Evolutionary conservation across 192 early-diverging fungal genomes (phyloP).

Genomic region (Coemansia erecta): DNA sequence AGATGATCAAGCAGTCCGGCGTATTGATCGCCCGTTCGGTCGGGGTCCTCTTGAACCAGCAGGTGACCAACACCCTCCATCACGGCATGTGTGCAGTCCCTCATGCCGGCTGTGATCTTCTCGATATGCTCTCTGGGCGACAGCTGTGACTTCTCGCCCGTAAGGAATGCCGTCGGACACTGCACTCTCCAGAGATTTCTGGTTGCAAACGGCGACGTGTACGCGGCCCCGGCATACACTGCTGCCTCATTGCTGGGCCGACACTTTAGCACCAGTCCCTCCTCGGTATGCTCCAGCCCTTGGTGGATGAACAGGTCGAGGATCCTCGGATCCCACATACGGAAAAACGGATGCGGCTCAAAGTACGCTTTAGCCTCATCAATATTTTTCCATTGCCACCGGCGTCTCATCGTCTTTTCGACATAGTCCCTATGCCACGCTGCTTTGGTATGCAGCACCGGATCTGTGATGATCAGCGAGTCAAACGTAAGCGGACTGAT

Average conservation of each 20-base stretch:
- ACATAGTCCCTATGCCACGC: neutral
- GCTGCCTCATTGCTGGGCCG: conserved; percentile 34
- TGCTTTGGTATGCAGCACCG: conserved; percentile 15
- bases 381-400: conserved; percentile 16
- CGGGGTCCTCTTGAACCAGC: conserved; percentile 7
- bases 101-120: conserved; percentile 12
- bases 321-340: conserved; percentile 30
- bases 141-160: conserved; percentile 23
- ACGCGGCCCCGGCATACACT: conserved; percentile 18
- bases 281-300: conserved; percentile 14
- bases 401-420: conserved; percentile 19
- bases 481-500: conserved; percentile 30
- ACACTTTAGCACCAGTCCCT: conserved; percentile 33
- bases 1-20: conserved; percentile 21
- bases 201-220: conserved; percentile 15
- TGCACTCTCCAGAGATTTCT: conserved; percentile 17
- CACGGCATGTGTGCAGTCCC: conserved; percentile 16
- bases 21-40: too few species aligned
- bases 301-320: conserved; percentile 30
- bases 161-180: conserved; percentile 36
- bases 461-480: conserved; percentile 31
- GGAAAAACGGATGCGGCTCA: conserved; percentile 31
- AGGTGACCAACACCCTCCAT: conserved; percentile 33
- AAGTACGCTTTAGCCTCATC: conserved; percentile 26
- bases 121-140: conserved; percentile 16